These are phyloP conservation scores for Exophiala calicioides DNA, from an alignment of 2,329 filamentous ascomycete genomes.

Conservation along the genomic window DNA sequence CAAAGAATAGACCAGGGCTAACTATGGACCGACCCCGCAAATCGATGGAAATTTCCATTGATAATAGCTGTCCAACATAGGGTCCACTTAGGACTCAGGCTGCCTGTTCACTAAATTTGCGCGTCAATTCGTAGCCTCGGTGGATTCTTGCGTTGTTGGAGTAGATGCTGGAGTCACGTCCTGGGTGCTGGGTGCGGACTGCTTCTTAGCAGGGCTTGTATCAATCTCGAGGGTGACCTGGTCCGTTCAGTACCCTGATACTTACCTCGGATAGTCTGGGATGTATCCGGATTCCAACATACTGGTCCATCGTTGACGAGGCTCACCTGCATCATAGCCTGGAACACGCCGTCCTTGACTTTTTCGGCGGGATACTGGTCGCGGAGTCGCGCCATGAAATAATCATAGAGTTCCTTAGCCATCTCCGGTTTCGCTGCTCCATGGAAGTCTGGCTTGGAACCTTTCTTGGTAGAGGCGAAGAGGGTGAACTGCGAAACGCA, in stretches of 20 bases:
- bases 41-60: too few species aligned
- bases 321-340: conserved; percentile 98
- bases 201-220: conserved; percentile 46
- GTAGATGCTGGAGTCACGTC: conserved; percentile 14
- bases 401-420: conserved; percentile 77
- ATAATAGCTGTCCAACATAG: not conserved
- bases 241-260: conserved; percentile 7
- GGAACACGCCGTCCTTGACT: conserved; percentile 95
- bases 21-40: not conserved
- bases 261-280: not conserved
- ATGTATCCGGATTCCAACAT: conserved; percentile 43
- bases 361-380: conserved; percentile 69
- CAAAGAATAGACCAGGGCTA: not conserved
- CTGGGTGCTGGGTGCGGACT: conserved; percentile 27
- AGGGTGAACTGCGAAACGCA: conserved; percentile 98
- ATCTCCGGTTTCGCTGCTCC: conserved; percentile 77
- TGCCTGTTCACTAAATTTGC: too few species aligned
- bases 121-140: conserved; percentile 2
- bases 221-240: conserved; percentile 45
- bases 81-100: too few species aligned
- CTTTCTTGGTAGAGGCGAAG: conserved; percentile 89
- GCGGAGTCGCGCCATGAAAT: conserved; percentile 76
- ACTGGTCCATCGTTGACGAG: conserved; percentile 82
- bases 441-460: conserved; percentile 93
- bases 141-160: conserved; percentile 2